Conservation (phyloP, 2,329 filamentous ascomycete genomes). For the Penicillium paneum region DNA sequence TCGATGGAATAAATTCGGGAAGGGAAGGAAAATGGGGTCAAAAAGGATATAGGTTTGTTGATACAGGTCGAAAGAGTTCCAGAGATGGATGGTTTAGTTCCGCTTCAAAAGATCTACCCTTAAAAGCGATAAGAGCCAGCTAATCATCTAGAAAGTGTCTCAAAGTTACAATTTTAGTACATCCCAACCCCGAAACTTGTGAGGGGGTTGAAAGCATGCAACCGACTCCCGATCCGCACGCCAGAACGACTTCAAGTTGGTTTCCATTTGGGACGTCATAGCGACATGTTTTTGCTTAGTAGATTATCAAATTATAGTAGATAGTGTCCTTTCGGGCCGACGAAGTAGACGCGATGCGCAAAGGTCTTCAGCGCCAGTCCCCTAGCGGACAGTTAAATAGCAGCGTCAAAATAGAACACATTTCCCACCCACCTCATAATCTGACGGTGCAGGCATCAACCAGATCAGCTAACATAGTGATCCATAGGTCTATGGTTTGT, state of each 20-base stretch:
- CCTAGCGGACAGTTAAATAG: no score
- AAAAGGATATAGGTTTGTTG: not conserved
- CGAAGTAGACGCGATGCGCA: no score
- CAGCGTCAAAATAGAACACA: no score
- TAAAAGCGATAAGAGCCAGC: not conserved
- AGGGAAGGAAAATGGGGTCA: not conserved
- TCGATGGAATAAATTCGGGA: not conserved
- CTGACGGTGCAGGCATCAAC: no score
- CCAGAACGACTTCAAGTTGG: not conserved
- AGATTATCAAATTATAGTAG: no score
- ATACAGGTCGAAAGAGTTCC: constrained; percentile 2
- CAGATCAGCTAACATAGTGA: no score
- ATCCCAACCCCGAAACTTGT: not conserved
- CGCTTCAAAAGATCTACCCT: not conserved
- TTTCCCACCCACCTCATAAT: no score
- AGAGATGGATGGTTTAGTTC: constrained; percentile 2
- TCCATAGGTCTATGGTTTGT: no score
- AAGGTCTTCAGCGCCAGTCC: no score
- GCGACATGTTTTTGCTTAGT: not conserved
- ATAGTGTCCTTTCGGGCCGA: no score
- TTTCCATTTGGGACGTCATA: not conserved
- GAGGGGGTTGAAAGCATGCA: not conserved
- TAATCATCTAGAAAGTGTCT: not conserved
- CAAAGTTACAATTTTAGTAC: not conserved
- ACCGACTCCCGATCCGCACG: not conserved